phyloP scores from a whole-genome alignment of 768 basidiomycete species.

The Lactarius vividus region DNA sequence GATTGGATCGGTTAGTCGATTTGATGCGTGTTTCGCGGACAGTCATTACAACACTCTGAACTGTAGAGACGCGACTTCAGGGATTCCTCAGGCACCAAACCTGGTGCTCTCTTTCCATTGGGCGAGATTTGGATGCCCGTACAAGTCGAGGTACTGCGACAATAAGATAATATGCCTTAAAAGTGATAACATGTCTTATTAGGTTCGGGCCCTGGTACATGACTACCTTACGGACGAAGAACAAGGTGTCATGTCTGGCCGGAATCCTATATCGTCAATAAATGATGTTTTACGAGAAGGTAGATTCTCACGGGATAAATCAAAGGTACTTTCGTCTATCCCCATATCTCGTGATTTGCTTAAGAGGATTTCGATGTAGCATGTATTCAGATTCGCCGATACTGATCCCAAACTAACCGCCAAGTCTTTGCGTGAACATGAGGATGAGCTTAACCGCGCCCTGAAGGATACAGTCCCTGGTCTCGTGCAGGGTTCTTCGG shows the following conservation, averaged over 20 bases:
- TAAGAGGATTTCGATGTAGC: slow-evolving; percentile 40
- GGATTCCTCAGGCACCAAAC: slow-evolving; percentile 77
- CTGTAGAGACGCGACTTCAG: slow-evolving; percentile 84
- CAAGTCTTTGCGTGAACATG: slow-evolving; percentile 69
- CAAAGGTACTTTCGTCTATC: slow-evolving; percentile 52
- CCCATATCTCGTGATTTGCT: background rate
- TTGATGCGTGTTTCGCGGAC: background rate
- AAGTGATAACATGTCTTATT: slow-evolving; percentile 10
- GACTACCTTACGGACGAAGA: slow-evolving; percentile 95
- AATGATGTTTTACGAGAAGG: slow-evolving; percentile 91
- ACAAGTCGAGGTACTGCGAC: slow-evolving; percentile 74
- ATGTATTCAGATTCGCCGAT: slow-evolving; percentile 88
- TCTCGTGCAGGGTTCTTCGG: slow-evolving; percentile 69
- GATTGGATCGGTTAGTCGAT: slow-evolving; percentile 77
- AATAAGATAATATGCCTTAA: slow-evolving; percentile 4
- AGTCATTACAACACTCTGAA: background rate
- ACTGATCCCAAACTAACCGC: slow-evolving; percentile 73
- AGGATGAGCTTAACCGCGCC: slow-evolving; percentile 80
- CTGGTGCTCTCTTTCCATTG: slow-evolving; percentile 74
- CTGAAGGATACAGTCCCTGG: slow-evolving; percentile 93
- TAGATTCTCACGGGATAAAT: slow-evolving; percentile 70
- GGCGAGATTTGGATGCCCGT: slow-evolving; percentile 86
- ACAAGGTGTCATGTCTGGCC: slow-evolving; percentile 68
- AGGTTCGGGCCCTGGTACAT: slow-evolving; percentile 81
- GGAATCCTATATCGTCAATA: slow-evolving; percentile 89